Percentiles rank a stretch among this genome's conserved stretches.
Evolutionary conservation across 202 grass and related monocot species (phyloP).

Genomic region (Panicum hallii): DNA sequence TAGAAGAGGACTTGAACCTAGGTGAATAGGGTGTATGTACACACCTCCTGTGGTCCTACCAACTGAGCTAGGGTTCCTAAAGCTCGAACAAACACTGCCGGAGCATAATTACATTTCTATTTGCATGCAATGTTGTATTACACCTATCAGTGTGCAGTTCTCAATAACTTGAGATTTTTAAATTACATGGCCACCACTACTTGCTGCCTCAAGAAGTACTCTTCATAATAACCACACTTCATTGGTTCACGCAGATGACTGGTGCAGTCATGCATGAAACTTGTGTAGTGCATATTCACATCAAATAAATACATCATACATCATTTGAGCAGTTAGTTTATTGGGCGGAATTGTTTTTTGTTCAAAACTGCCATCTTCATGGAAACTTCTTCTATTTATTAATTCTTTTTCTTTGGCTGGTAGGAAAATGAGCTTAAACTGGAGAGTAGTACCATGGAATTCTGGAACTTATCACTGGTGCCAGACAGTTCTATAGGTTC

Average conservation of each 20-base stretch:
- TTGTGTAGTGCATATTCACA: not conserved
- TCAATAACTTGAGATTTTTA: slow-evolving; percentile 24
- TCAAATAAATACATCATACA: slow-evolving; percentile 36
- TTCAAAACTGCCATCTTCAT: slow-evolving; percentile 12
- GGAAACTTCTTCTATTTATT: slow-evolving; percentile 40
- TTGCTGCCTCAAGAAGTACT: slow-evolving; percentile 8
- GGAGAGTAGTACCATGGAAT: slow-evolving; percentile 68
- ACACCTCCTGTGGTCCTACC: no score
- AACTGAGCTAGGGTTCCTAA: not conserved
- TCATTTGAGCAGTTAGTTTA: slow-evolving; percentile 28
- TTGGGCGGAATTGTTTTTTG: not conserved
- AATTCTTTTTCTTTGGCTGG: slow-evolving; percentile 48
- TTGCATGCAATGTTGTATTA: slow-evolving; percentile 32
- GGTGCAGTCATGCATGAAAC: slow-evolving; percentile 18
- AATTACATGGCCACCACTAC: slow-evolving; percentile 12
- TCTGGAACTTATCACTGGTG: slow-evolving; percentile 71
- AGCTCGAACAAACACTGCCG: not conserved
- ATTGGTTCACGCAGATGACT: slow-evolving; percentile 25
- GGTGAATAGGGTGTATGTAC: not conserved
- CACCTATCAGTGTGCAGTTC: not conserved
- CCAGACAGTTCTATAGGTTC: slow-evolving; percentile 46
- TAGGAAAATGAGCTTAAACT: slow-evolving; percentile 83
- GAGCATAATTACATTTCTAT: not conserved
- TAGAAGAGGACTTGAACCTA: not conserved
- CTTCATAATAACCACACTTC: slow-evolving; percentile 1